These are phyloP conservation scores for Plasmodium adleri DNA, from an alignment of 169 alveolate genomes.

Conservation along the genomic window DNA sequence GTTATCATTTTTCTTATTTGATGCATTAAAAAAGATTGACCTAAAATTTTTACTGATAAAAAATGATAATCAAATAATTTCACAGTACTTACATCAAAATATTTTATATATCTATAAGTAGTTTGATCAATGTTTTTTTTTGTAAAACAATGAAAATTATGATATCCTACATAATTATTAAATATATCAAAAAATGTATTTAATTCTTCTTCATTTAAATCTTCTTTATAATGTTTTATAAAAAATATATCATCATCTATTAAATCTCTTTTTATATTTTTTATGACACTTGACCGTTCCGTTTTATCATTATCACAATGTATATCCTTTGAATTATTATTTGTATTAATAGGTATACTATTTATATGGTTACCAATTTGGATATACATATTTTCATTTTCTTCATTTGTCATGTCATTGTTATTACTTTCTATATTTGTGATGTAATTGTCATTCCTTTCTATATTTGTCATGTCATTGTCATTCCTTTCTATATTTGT, in stretches of 20 bases:
- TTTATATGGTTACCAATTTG: too few relatives aligned
- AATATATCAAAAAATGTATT: conserved; percentile 78
- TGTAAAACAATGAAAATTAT: conserved; percentile 86
- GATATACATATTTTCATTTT: not conserved
- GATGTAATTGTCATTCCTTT: too few relatives aligned
- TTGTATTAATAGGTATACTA: not conserved
- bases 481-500: not conserved
- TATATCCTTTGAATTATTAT: not conserved
- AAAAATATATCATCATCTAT: conserved; percentile 21
- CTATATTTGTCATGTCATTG: not conserved
- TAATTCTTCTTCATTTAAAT: conserved; percentile 79
- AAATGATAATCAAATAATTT: conserved; percentile 43
- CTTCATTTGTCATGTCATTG: too few relatives aligned
- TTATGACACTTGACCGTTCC: not conserved
- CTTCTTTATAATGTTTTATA: conserved; percentile 61
- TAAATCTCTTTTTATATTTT: not conserved
- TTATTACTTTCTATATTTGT: too few relatives aligned
- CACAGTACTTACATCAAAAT: conserved; percentile 76
- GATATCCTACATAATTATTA: conserved; percentile 83
- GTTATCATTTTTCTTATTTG: conserved; percentile 90
- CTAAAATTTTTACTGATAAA: conserved; percentile 82
- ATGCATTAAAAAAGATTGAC: conserved; percentile 89
- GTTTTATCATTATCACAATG: not conserved
- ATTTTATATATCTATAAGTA: conserved; percentile 85
- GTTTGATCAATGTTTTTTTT: conserved; percentile 81